Percentiles rank a stretch among this genome's conserved stretches.
Evolutionary conservation across 2,329 filamentous ascomycete genomes (phyloP).

Genomic region (Colletotrichum tabaci): DNA sequence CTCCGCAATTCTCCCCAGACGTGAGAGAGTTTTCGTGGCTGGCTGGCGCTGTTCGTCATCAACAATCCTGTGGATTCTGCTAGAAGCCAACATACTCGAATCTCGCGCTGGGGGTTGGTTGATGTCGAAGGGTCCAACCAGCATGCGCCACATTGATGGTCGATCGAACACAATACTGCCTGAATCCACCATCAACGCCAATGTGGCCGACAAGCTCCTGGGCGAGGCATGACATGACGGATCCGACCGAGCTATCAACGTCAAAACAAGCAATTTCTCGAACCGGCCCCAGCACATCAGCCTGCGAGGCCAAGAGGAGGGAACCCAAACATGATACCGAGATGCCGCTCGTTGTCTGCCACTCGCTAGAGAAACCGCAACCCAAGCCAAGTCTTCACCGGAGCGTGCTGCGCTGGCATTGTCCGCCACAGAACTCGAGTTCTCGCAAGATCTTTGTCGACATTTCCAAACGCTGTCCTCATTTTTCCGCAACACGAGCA

Average conservation of each 20-base stretch:
- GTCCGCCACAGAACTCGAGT: background rate
- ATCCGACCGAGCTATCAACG: background rate
- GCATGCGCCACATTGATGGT: conserved; percentile 11
- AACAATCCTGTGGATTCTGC: conserved; percentile 20
- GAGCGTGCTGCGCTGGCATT: background rate
- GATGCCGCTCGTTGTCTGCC: background rate
- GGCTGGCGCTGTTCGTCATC: conserved; percentile 43
- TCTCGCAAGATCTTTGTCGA: background rate
- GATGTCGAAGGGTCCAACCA: conserved; percentile 17
- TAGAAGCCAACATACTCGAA: conserved; percentile 9
- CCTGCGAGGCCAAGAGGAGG: background rate
- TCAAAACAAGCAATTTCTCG: conserved; percentile 8
- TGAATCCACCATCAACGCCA: background rate
- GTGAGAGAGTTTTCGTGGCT: conserved; percentile 49
- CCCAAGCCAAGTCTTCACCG: background rate
- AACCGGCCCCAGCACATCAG: background rate
- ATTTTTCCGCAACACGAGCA: background rate
- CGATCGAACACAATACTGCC: background rate
- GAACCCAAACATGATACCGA: background rate
- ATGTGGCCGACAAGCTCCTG: background rate
- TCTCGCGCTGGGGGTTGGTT: conserved; percentile 20
- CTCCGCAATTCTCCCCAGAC: conserved; percentile 56
- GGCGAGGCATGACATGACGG: conserved; percentile 5
- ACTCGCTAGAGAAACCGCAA: background rate
- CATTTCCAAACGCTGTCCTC: background rate